Evolutionary conservation across 352 stramenopile species (phyloP).

Genomic region (Pythium phragmitis): DNA sequence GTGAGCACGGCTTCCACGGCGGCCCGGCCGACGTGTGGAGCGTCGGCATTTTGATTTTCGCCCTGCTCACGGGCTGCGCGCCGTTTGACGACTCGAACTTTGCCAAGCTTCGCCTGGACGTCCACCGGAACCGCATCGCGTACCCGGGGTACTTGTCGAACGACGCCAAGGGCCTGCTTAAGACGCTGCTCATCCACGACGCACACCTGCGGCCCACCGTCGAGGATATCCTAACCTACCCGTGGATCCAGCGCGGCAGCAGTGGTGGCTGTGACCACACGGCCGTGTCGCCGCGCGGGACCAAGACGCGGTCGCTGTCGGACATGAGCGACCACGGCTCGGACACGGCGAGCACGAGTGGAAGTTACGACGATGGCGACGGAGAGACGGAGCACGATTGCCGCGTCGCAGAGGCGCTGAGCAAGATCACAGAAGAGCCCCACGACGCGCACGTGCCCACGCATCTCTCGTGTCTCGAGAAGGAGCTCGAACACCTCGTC

Average conservation of each 20-base stretch:
- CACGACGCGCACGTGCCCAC: constrained; percentile 21
- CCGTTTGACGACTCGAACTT: constrained; percentile 83
- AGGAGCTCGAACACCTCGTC: constrained; percentile 28
- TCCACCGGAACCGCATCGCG: constrained; percentile 66
- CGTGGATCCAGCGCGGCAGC: constrained; percentile 44
- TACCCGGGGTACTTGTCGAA: constrained; percentile 66
- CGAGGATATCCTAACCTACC: constrained; percentile 56
- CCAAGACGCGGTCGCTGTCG: constrained; percentile 38
- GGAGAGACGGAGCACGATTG: not conserved
- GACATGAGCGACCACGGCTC: constrained; percentile 37
- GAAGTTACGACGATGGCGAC: constrained; percentile 41
- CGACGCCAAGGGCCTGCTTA: constrained; percentile 63
- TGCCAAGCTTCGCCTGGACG: constrained; percentile 53
- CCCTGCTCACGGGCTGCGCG: constrained; percentile 75
- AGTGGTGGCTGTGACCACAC: not conserved
- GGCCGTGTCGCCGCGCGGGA: not conserved
- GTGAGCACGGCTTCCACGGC: constrained; percentile 49
- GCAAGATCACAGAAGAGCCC: constrained; percentile 25
- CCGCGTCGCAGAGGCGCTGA: constrained; percentile 1
- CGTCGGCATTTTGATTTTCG: constrained; percentile 77
- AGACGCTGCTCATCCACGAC: constrained; percentile 64
- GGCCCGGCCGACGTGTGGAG: constrained; percentile 79
- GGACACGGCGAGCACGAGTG: constrained; percentile 52
- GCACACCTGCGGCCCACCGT: constrained; percentile 55
- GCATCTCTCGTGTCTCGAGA: constrained; percentile 50